Percentiles rank a stretch among this genome's conserved stretches.
Evolutionary conservation across 1,139 yeast genomes (phyloP).

Genomic region (Nadsonia commutata): DNA sequence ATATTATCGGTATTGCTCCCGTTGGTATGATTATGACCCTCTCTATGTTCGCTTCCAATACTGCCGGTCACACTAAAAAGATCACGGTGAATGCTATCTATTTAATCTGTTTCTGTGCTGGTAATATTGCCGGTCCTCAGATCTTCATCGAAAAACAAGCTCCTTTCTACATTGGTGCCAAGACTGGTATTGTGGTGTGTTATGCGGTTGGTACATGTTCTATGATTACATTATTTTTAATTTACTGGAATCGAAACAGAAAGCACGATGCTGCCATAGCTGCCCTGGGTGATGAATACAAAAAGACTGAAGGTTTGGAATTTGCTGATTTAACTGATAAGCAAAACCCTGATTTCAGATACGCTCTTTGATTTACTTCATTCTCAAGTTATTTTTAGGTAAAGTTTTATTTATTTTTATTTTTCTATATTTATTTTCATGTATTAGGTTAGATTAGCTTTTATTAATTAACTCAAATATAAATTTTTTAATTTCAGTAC

Average conservation of each 20-base stretch:
- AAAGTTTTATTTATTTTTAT: too few species aligned
- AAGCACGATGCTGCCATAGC: too few species aligned
- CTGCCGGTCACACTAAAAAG: constrained; percentile 50
- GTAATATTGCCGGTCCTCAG: constrained; percentile 46
- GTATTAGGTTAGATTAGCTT: too few species aligned
- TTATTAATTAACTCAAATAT: too few species aligned
- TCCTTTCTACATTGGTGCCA: constrained; percentile 37
- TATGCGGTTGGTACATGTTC: constrained; percentile 14
- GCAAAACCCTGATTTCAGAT: constrained; percentile 4
- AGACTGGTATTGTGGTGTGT: constrained; percentile 29
- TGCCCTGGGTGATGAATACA: too few species aligned
- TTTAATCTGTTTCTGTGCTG: constrained; percentile 43
- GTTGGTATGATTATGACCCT: constrained; percentile 35
- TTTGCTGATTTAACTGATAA: constrained; percentile 4
- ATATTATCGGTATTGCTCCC: constrained; percentile 24
- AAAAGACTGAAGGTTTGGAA: background rate
- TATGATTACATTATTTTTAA: too few species aligned
- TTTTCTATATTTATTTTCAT: too few species aligned
- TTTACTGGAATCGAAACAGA: too few species aligned
- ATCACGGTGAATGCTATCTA: constrained; percentile 30
- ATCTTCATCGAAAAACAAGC: constrained; percentile 37
- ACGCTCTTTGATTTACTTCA: constrained; percentile 4
- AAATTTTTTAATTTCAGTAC: too few species aligned
- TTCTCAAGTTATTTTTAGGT: too few species aligned
- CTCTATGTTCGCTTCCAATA: constrained; percentile 36